Conservation (phyloP, 768 basidiomycete species). For the Calocera cornea region DNA sequence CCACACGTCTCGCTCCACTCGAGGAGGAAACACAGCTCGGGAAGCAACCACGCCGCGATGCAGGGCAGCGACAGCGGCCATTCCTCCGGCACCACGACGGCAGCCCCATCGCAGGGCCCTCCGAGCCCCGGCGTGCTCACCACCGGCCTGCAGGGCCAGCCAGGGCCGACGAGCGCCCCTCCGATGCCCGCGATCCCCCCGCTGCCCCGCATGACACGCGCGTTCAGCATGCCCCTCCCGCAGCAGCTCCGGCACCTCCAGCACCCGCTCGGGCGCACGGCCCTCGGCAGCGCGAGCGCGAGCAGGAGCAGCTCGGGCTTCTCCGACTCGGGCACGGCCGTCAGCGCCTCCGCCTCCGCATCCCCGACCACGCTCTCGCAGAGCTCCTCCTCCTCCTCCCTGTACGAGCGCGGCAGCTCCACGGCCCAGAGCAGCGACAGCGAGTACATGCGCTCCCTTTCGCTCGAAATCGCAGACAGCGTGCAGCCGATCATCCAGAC, state of each 20-base stretch:
- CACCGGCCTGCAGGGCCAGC: not conserved
- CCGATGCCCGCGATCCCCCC: not conserved
- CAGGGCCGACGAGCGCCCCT: not conserved
- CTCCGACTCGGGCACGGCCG: not conserved
- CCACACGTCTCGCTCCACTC: no score
- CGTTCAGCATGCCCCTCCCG: conserved; percentile 68
- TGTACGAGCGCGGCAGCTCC: not conserved
- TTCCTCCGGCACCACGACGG: no score
- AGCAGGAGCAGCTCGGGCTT: not conserved
- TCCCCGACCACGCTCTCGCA: conserved; percentile 5
- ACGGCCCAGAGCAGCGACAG: not conserved
- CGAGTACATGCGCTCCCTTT: conserved; percentile 49
- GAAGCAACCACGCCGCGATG: no score
- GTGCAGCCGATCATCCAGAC: conserved; percentile 86
- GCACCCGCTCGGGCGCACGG: conserved; percentile 43
- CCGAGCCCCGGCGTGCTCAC: not conserved
- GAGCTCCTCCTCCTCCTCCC: conserved; percentile 15
- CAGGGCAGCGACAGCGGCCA: no score
- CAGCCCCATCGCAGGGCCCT: not conserved
- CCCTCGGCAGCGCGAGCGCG: not conserved
- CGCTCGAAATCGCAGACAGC: conserved; percentile 79
- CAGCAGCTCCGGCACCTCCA: conserved; percentile 61
- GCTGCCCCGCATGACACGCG: conserved; percentile 51
- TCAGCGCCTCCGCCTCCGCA: not conserved
- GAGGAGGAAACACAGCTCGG: not conserved